Percentiles rank a stretch among this genome's conserved stretches.
Evolutionary conservation across 2,329 filamentous ascomycete species (phyloP).

Genomic region (Emergomyces pasteurianus): DNA sequence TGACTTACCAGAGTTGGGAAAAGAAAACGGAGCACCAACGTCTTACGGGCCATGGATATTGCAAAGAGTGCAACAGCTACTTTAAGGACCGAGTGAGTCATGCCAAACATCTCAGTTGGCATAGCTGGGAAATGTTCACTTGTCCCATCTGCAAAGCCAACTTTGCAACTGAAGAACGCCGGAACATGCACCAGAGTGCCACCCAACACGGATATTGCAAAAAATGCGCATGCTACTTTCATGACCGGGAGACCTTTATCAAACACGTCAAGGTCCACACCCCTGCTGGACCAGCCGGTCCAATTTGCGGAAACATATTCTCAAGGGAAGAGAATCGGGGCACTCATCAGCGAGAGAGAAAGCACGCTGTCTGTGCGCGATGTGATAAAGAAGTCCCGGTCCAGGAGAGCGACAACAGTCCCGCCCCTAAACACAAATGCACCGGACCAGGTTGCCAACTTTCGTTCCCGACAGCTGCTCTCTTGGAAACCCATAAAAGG

Average conservation of each 20-base stretch:
- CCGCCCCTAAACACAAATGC: conserved; percentile 3
- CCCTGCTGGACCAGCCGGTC: background rate
- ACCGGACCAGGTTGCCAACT: background rate
- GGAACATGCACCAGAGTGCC: background rate
- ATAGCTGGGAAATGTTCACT: background rate
- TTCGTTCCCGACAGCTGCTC: background rate
- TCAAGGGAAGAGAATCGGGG: background rate
- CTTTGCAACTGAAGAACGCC: background rate
- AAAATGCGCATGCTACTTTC: background rate
- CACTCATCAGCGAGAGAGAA: background rate
- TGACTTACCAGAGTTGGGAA: background rate
- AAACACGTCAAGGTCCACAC: background rate
- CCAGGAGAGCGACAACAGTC: background rate
- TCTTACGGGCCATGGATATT: conserved; percentile 7
- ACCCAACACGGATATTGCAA: background rate
- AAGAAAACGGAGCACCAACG: conserved; percentile 7
- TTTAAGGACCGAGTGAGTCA: conserved; percentile 2
- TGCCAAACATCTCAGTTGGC: background rate
- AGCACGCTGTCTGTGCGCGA: background rate
- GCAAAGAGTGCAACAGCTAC: conserved; percentile 8
- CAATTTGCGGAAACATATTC: background rate
- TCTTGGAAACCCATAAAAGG: conserved; percentile 4
- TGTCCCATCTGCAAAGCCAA: background rate
- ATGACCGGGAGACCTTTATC: background rate
- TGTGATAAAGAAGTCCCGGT: background rate